Evolutionary conservation across 2,329 filamentous ascomycete genomes (phyloP).

Genomic region (Paecilomyces formosus): DNA sequence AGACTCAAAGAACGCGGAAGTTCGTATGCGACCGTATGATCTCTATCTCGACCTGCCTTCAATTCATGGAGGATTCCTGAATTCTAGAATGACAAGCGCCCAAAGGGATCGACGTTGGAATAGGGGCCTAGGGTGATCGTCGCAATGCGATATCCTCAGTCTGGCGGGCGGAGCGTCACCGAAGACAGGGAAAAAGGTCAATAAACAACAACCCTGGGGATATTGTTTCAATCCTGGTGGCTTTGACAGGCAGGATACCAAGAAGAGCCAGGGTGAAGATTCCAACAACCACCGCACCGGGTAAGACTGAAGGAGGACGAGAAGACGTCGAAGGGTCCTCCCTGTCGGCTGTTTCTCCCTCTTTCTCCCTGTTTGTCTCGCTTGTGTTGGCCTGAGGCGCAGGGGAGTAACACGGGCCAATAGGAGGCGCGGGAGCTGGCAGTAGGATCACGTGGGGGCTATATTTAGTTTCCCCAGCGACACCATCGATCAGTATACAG

Average conservation of each 20-base stretch:
- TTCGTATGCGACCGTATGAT: neutral
- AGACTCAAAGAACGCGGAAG: neutral
- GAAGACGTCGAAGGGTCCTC: neutral
- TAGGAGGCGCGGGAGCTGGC: neutral
- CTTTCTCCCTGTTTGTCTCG: neutral
- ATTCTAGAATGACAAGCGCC: neutral
- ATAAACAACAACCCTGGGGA: neutral
- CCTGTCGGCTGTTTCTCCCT: neutral
- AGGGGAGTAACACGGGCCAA: neutral
- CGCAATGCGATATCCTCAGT: neutral
- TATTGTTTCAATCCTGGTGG: neutral
- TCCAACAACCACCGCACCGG: neutral
- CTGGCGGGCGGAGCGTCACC: neutral
- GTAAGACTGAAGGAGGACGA: neutral
- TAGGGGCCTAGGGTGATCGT: neutral
- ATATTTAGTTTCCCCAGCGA: conserved; percentile 1
- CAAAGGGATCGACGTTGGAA: neutral
- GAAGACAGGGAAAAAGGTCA: neutral
- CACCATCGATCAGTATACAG: neutral
- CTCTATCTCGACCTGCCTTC: neutral
- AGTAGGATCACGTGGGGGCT: neutral
- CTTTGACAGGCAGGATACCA: neutral
- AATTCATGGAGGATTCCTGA: neutral
- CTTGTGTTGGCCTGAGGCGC: neutral
- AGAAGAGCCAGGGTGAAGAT: neutral